Base-by-base conservation (phyloP, 192 early-diverging fungal genomes). In the Umbelopsis sp. region DNA sequence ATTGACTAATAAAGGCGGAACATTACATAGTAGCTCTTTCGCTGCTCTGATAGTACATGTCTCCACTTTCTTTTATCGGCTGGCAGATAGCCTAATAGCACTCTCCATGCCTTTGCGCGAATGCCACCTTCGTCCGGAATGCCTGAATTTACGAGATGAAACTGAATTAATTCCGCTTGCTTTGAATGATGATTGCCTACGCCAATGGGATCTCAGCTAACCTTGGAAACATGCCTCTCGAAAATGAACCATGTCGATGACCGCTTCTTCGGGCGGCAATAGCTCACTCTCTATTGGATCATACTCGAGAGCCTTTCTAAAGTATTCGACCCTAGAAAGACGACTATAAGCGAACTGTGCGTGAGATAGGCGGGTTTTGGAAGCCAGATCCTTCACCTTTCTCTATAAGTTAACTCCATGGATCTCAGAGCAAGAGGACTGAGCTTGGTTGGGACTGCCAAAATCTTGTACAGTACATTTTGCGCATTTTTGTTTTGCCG, bases 121-220 rank as follows among this genome's bases (percentile, higher is more conserved):
- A 89, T 77, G 47, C 85, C 82, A 7, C 82, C 74, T 67, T 86
- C 83, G 68, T 93, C 91, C n/a, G 91, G 91, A 54, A 93, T 90
- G 20, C 91, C 91, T 92, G 24, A 68, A 9, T 17, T 21, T 17
- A 47, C n/a, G 20, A 16, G 4, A 21, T 9, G 16, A 7, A 49
- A 5, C 8, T 21, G 45, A 20, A 0, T 11, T 41, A 41, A 41
- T 11, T 41, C 38, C 2, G 12, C 5, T n/a, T 41, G 38, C 38
- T 5, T 41, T 41, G 38, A 4, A 41, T 4, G 38, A 41, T 41
- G 38, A 41, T 66, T 45, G n/a, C n/a, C 20, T 25, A 16, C 12
- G n/a, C n/a, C n/a, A n/a, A 43, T 25, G 36, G 6, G 7, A 9
- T 51, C 50, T 14, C 20, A 17, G 44, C 69, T 56, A 44, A 88